Percentiles rank a stretch among this genome's conserved stretches.
phyloP scores from a whole-genome alignment of 192 early-diverging fungal genomes.

The Umbelopsis isabellina region DNA sequence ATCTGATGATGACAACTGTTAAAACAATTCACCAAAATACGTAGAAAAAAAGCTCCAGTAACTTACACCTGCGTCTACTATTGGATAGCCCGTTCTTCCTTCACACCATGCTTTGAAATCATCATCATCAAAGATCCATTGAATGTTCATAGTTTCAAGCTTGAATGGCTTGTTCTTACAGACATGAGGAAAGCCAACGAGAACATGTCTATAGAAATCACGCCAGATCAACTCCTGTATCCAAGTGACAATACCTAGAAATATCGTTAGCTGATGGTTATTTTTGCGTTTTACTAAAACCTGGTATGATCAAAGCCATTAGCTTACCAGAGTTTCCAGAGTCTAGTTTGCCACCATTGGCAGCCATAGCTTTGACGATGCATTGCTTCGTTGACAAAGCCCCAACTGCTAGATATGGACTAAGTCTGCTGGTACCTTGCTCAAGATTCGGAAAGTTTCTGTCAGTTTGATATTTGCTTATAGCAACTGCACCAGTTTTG shows the following conservation, averaged over 20 bases:
- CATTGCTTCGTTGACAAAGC: constrained; percentile 56
- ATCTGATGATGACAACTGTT: constrained; percentile 32
- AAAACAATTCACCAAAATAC: constrained; percentile 27
- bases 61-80: constrained; percentile 62
- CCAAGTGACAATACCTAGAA: constrained; percentile 55
- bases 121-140: constrained; percentile 54
- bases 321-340: constrained; percentile 39
- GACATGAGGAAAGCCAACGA: constrained; percentile 59
- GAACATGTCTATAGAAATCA: constrained; percentile 66
- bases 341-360: constrained; percentile 53
- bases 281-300: neutral
- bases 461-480: constrained; percentile 42
- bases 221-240: constrained; percentile 66
- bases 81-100: constrained; percentile 68
- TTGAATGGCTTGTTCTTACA: constrained; percentile 64
- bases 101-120: constrained; percentile 60
- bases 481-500: neutral
- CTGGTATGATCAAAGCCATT: neutral
- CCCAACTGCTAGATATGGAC: constrained; percentile 57
- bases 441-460: constrained; percentile 44
- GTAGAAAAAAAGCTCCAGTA: neutral
- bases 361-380: constrained; percentile 46
- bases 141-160: constrained; percentile 47
- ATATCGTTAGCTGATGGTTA: neutral
- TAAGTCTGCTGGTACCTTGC: constrained; percentile 41